A percentile compares a stretch with the other conserved stretches of the same genome.
phyloP scores from a whole-genome alignment of 305 asterid species.

The Nicotiana rustica region DNA sequence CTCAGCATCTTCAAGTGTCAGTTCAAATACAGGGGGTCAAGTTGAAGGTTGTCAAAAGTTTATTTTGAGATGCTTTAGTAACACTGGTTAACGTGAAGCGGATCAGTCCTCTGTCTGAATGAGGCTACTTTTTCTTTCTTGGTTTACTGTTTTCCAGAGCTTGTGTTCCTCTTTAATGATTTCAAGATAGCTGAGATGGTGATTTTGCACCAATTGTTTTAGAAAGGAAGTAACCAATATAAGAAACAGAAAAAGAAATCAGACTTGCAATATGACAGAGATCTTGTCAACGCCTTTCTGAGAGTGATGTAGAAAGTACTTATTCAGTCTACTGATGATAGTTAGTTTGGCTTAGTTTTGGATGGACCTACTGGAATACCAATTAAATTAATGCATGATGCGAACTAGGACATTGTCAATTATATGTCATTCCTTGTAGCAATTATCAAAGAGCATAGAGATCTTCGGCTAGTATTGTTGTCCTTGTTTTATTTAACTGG shows the following conservation, averaged over 20 bases:
- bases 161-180: neutral
- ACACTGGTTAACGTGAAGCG: neutral
- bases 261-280: neutral
- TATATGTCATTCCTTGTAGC: neutral
- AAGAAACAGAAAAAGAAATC: slow-evolving; percentile 19
- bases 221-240: neutral
- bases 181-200: slow-evolving; percentile 9
- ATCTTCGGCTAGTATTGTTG: neutral
- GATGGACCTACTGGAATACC: slow-evolving; percentile 18
- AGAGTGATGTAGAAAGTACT: slow-evolving; percentile 21
- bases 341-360: slow-evolving; percentile 4
- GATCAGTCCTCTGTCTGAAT: slow-evolving; percentile 16
- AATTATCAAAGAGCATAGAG: slow-evolving; percentile 14
- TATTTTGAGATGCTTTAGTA: slow-evolving; percentile 24
- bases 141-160: slow-evolving; percentile 24
- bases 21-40: slow-evolving; percentile 69
- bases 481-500: neutral
- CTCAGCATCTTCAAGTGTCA: slow-evolving; percentile 86
- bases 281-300: slow-evolving; percentile 16
- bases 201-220: neutral
- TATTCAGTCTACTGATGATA: slow-evolving; percentile 4
- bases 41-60: slow-evolving; percentile 67
- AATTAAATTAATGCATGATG: neutral
- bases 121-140: neutral
- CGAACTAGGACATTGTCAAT: neutral